These are phyloP conservation scores for Warburgia ugandensis DNA, from an alignment of 164 flowering plant genomes.

Conservation along the genomic window DNA sequence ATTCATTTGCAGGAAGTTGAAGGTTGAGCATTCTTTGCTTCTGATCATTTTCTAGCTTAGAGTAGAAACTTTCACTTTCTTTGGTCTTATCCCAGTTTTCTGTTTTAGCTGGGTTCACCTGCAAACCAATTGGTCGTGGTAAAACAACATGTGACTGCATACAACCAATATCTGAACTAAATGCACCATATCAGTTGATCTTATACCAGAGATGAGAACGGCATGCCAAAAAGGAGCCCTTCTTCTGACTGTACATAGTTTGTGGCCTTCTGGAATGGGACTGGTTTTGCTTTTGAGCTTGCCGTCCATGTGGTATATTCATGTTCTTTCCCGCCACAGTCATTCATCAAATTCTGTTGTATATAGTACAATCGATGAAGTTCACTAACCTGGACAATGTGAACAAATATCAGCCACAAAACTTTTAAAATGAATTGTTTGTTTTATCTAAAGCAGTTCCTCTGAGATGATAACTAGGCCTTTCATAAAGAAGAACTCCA, in stretches of 20 bases:
- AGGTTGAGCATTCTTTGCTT: slow-evolving; percentile 21
- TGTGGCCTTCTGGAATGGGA: slow-evolving; percentile 8
- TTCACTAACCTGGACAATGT: slow-evolving; percentile 31
- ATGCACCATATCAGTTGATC: neutral
- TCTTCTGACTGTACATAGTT: too few species aligned
- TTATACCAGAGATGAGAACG: neutral
- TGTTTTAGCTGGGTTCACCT: neutral
- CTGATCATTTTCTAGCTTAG: slow-evolving; percentile 5
- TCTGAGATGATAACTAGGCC: slow-evolving; percentile 4
- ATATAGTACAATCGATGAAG: slow-evolving; percentile 38
- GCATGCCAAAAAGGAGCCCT: too few species aligned
- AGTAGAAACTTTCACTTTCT: slow-evolving; percentile 2
- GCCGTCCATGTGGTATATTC: slow-evolving; percentile 14
- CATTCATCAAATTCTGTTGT: slow-evolving; percentile 35
- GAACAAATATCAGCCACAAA: neutral
- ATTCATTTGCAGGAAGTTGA: slow-evolving; percentile 32
- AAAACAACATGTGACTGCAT: neutral
- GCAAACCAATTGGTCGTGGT: too few species aligned
- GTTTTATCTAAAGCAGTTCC: neutral
- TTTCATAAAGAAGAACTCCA: neutral
- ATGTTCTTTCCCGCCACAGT: slow-evolving; percentile 15
- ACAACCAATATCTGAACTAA: neutral
- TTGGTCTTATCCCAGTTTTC: slow-evolving; percentile 2
- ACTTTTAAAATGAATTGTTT: neutral
- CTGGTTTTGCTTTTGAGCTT: neutral